Conservation (phyloP, 2,329 filamentous ascomycete species). For the Torrubiellomyces zombiae region DNA sequence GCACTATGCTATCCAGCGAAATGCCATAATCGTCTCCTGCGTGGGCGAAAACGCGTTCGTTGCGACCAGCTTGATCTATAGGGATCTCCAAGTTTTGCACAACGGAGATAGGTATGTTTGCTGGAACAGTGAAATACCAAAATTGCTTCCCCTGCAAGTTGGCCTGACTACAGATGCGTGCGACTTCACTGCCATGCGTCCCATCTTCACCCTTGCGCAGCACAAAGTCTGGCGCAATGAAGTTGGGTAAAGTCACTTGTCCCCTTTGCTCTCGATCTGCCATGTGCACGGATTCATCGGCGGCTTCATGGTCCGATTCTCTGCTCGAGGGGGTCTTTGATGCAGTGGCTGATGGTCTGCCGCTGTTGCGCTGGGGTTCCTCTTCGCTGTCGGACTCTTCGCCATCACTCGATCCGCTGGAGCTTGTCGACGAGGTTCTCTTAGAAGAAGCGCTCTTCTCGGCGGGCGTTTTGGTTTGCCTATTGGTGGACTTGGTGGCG, state of each 20-base stretch:
- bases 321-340: conserved; percentile 12
- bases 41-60: conserved; percentile 41
- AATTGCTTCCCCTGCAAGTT: conserved; percentile 54
- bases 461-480: too few species aligned
- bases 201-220: conserved; percentile 28
- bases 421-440: conserved; percentile 6
- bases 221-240: conserved; percentile 35
- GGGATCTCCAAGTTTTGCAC: conserved; percentile 48
- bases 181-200: conserved; percentile 26
- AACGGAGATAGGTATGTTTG: conserved; percentile 49
- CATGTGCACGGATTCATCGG: conserved; percentile 24
- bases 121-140: conserved; percentile 66
- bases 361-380: too few species aligned
- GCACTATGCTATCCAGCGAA: conserved; percentile 32
- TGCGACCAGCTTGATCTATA: conserved; percentile 34
- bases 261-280: conserved; percentile 12
- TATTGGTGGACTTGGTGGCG: too few species aligned
- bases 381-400: too few species aligned
- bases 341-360: too few species aligned
- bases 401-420: too few species aligned
- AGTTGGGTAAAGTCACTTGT: conserved; percentile 24
- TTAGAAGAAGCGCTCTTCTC: too few species aligned
- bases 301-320: conserved; percentile 15
- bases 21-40: conserved; percentile 47
- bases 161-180: conserved; percentile 38